Evolutionary conservation across 73 alveolate genomes (phyloP).

Genomic region (Paramecium octaurelia): DNA sequence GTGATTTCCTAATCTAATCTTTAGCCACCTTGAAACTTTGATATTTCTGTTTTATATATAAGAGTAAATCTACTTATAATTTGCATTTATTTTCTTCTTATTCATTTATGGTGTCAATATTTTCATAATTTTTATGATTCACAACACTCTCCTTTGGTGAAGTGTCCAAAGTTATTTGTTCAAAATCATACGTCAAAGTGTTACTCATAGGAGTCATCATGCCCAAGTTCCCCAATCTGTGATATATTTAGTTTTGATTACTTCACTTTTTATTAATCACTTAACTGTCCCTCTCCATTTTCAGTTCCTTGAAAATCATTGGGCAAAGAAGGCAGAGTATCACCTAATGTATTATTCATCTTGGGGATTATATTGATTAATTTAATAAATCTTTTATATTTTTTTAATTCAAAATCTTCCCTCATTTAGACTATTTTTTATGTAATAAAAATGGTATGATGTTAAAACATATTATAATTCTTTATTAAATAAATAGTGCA

Average conservation of each 20-base stretch:
- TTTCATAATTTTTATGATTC: background rate
- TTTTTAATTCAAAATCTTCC: background rate
- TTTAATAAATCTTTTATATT: background rate
- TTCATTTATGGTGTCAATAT: background rate
- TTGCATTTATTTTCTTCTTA: background rate
- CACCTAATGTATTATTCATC: background rate
- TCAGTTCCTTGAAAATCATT: background rate
- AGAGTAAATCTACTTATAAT: background rate
- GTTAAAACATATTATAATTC: background rate
- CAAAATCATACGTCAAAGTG: background rate
- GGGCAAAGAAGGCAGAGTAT: background rate
- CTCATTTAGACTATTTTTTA: background rate
- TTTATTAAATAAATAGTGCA: background rate
- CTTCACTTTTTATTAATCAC: background rate
- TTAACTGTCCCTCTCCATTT: background rate
- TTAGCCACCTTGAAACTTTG: background rate
- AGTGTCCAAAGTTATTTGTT: slow-evolving; percentile 2
- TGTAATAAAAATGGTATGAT: background rate
- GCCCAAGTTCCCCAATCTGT: background rate
- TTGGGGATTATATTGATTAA: background rate
- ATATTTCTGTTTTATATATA: background rate
- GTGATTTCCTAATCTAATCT: background rate
- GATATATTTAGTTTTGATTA: background rate
- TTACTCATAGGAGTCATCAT: background rate
- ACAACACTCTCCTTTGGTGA: background rate